Evolutionary conservation across 108 stramenopile genomes (phyloP).

Genomic region (Discostella stelligeroides): DNA sequence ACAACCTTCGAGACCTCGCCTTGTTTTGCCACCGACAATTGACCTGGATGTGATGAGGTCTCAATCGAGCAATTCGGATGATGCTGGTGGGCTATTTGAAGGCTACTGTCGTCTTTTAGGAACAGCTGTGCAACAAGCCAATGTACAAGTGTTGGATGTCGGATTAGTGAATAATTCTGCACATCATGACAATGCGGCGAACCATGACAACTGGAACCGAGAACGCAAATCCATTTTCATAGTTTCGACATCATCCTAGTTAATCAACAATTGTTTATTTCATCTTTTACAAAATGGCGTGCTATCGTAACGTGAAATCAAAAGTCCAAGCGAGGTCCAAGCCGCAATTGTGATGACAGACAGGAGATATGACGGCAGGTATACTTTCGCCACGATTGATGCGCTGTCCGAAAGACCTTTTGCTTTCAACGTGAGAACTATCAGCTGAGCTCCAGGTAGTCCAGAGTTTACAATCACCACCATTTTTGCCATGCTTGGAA

Average conservation of each 20-base stretch:
- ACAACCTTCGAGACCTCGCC: constrained; percentile 18
- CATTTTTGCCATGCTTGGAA: constrained; percentile 64
- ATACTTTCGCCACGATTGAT: constrained; percentile 63
- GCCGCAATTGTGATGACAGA: constrained; percentile 68
- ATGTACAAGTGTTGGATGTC: constrained; percentile 48
- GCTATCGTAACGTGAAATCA: constrained; percentile 51
- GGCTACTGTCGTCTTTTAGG: constrained; percentile 57
- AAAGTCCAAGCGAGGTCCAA: constrained; percentile 72
- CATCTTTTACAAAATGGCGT: constrained; percentile 32
- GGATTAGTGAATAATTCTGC: constrained; percentile 46
- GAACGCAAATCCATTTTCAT: constrained; percentile 65
- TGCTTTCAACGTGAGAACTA: constrained; percentile 68
- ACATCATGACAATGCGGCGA: constrained; percentile 43
- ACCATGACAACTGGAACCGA: constrained; percentile 64
- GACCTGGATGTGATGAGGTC: constrained; percentile 47
- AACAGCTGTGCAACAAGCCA: constrained; percentile 37
- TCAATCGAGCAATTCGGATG: neutral
- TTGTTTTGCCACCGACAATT: constrained; percentile 43
- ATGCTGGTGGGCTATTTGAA: constrained; percentile 43
- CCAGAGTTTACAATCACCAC: constrained; percentile 69
- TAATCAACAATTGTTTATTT: neutral
- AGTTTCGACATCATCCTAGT: constrained; percentile 23
- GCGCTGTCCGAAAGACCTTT: constrained; percentile 61
- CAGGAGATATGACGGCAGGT: constrained; percentile 63
- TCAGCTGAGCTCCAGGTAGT: constrained; percentile 66